Conservation (phyloP, 2,329 filamentous ascomycete genomes). For the Colletotrichum musicola region DNA sequence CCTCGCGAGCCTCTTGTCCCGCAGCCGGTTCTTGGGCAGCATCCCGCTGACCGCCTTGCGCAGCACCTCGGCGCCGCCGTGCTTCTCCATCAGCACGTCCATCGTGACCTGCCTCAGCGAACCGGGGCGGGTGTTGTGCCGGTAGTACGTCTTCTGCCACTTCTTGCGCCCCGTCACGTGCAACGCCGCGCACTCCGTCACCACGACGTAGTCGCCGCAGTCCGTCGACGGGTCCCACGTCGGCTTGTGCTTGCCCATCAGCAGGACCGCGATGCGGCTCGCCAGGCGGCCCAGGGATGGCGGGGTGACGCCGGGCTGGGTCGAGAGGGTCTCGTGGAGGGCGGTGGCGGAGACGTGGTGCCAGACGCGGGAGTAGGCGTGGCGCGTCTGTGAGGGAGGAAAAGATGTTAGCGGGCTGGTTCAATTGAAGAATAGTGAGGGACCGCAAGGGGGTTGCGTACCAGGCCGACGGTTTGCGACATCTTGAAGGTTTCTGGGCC, state of each 20-base stretch:
- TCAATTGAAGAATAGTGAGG: not conserved
- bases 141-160: slow-evolving; percentile 95
- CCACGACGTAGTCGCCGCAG: slow-evolving; percentile 98
- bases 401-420: not conserved
- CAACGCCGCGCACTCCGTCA: slow-evolving; percentile 87
- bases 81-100: slow-evolving; percentile 94
- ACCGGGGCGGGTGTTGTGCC: slow-evolving; percentile 91
- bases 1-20: slow-evolving; percentile 87
- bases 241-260: slow-evolving; percentile 99
- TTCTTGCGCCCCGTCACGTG: slow-evolving; percentile 93
- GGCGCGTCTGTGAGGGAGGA: slow-evolving; percentile 76
- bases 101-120: slow-evolving; percentile 90
- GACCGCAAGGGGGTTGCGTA: slow-evolving; percentile 53
- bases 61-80: slow-evolving; percentile 91
- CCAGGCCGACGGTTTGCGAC: slow-evolving; percentile 84
- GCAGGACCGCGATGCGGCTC: slow-evolving; percentile 84
- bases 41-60: slow-evolving; percentile 94
- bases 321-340: slow-evolving; percentile 72
- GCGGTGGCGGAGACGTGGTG: slow-evolving; percentile 83
- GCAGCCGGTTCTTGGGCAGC: slow-evolving; percentile 95
- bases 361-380: slow-evolving; percentile 97
- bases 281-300: slow-evolving; percentile 92
- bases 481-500: slow-evolving; percentile 59
- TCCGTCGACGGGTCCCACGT: slow-evolving; percentile 98
- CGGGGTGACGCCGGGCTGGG: slow-evolving; percentile 67